A percentile compares a stretch with the other conserved stretches of the same genome.
phyloP scores from a whole-genome alignment of 2,329 filamentous ascomycete species.

The Drechslerella coelobrocha region DNA sequence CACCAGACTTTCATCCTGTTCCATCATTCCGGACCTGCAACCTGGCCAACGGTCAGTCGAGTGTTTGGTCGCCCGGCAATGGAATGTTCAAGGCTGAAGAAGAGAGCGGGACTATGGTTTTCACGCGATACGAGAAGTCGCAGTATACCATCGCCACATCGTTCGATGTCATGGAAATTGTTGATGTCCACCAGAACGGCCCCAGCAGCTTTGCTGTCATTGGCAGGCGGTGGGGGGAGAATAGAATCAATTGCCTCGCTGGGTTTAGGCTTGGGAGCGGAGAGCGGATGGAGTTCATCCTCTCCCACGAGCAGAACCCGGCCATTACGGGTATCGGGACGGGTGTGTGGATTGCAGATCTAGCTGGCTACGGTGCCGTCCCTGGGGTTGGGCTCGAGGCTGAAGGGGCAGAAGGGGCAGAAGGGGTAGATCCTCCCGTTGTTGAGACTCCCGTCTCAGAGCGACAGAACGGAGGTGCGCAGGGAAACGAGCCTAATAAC shows the following conservation, averaged over 20 bases:
- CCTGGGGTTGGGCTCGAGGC: constrained; percentile 38
- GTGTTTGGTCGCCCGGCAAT: constrained; percentile 44
- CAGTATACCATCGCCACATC: constrained; percentile 43
- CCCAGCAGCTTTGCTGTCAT: constrained; percentile 41
- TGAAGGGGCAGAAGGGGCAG: background rate
- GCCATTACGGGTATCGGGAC: constrained; percentile 34
- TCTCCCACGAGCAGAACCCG: constrained; percentile 33
- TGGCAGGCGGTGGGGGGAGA: constrained; percentile 40
- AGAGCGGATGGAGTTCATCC: constrained; percentile 33
- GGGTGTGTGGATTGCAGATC: constrained; percentile 42
- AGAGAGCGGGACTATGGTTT: constrained; percentile 44
- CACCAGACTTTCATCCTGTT: constrained; percentile 34
- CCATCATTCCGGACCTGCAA: constrained; percentile 43
- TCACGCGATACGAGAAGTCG: constrained; percentile 44
- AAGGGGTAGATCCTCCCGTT: too few relatives aligned
- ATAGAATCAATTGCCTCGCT: constrained; percentile 41
- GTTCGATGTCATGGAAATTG: constrained; percentile 46
- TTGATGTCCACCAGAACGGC: constrained; percentile 39
- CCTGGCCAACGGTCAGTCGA: constrained; percentile 33
- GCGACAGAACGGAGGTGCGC: background rate
- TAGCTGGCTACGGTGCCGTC: constrained; percentile 39
- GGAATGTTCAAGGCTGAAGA: constrained; percentile 39
- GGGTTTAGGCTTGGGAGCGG: constrained; percentile 45
- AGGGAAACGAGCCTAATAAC: too few relatives aligned
- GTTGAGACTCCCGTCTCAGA: background rate